Evolutionary conservation across 2,329 filamentous ascomycete species (phyloP), one percentile per base, ranked within the genome.

Genomic region (Amauroascus niger): DNA sequence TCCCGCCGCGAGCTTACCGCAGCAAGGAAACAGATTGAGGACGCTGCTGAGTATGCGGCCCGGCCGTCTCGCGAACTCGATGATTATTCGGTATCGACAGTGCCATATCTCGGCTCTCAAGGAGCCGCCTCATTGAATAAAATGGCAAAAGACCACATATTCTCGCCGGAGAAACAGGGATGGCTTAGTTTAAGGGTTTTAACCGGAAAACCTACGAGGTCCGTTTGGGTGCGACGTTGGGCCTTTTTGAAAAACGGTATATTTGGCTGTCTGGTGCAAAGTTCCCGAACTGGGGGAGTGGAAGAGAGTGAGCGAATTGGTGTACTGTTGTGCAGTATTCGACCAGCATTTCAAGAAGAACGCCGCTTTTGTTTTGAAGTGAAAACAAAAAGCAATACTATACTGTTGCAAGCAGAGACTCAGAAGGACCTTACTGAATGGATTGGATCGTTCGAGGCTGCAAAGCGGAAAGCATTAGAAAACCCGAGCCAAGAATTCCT

Each of bases 351-450:
- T 49, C 84, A 88, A 60, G 93, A 98, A 70, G 93, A 98, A 64
- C 82, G 93, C 37, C 81, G 93, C 14, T 98, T 97, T 70, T 97
- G 93, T 67, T 96, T 98, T 63, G 93, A 98, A 70, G 86, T 98
- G 64, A 98, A 97, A 75, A 98, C 93, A 1, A 98, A 96, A 69
- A 95, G 88, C 64, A 87, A 87, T 58, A 93, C 84, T 48, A 83
- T 95, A 58, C 74, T 96, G 55, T 76, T 98, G 2, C 93, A 98
- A 71, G 87, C 91, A 3, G 93, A 98, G 67, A 95, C 88, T 0
- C 93, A 98, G 67, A 76, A 75, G 48, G 88, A 97, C 65, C 79
- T 98, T n/a, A 89, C 87, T 55, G 87, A 95, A 63, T 98, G 93
- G 93, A 82, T 98, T 53, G 82, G 87, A 59, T 84, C 91, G 0